Percentiles rank a stretch among this genome's conserved stretches.
phyloP scores from a whole-genome alignment of 2,329 filamentous ascomycete species.

The Xylariaceae sp. region DNA sequence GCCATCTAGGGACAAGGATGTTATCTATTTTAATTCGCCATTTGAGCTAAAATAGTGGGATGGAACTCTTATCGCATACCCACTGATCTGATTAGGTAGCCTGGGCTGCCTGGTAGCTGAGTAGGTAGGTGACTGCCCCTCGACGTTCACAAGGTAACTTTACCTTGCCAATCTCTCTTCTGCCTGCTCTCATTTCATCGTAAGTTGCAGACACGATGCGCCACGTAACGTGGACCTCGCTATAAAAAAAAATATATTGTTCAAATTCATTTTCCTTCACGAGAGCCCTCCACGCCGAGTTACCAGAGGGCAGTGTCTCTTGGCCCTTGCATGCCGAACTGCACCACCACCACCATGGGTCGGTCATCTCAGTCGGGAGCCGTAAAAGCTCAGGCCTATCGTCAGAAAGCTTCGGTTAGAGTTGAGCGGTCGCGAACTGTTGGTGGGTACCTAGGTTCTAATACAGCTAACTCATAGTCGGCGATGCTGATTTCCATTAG shows the following conservation, averaged over 20 bases:
- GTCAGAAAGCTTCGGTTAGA: neutral
- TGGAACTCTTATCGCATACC: constrained; percentile 9
- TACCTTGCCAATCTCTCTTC: neutral
- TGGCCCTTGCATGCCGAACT: too few relatives aligned
- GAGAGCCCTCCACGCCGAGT: neutral
- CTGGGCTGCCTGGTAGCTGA: too few relatives aligned
- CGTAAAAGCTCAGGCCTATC: neutral
- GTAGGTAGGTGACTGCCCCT: constrained; percentile 6
- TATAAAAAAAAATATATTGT: neutral
- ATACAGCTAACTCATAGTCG: neutral
- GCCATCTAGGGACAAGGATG: too few relatives aligned
- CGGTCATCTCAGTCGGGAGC: neutral
- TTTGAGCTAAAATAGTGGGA: constrained; percentile 6
- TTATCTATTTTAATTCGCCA: too few relatives aligned
- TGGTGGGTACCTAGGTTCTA: constrained; percentile 6
- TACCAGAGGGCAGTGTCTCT: neutral
- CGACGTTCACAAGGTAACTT: neutral
- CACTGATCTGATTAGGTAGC: too few relatives aligned
- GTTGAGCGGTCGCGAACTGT: neutral
- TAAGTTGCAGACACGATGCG: too few relatives aligned
- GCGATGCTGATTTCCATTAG: constrained; percentile 11
- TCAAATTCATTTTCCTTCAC: too few relatives aligned
- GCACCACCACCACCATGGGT: constrained; percentile 5
- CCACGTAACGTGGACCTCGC: neutral
- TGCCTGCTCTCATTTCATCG: too few relatives aligned